phyloP scores from a whole-genome alignment of 495 filamentous ascomycete species.

The Daldinia concentrica region DNA sequence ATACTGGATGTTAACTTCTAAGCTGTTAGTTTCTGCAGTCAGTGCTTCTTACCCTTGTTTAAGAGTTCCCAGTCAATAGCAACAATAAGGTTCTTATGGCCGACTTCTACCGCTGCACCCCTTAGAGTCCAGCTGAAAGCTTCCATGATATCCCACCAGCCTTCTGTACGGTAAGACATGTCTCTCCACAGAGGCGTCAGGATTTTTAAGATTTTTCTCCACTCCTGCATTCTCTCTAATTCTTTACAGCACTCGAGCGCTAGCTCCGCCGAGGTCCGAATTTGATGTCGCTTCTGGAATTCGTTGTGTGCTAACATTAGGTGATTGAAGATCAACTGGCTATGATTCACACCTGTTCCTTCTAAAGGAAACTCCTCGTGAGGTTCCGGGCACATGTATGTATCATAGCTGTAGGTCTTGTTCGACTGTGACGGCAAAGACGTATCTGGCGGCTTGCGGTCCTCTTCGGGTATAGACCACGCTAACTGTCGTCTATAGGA shows the following conservation, averaged over 20 bases:
- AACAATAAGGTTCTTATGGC: conserved; percentile 72
- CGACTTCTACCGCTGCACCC: conserved; percentile 71
- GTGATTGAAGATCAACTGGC: conserved; percentile 65
- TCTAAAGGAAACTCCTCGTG: conserved; percentile 72
- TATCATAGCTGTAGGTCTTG: conserved; percentile 79
- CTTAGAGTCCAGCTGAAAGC: conserved; percentile 78
- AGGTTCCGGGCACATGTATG: conserved; percentile 82
- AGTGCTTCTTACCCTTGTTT: conserved; percentile 65
- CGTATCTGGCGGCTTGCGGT: conserved; percentile 71
- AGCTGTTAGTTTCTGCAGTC: conserved; percentile 19
- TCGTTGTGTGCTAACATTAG: conserved; percentile 69
- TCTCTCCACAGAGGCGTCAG: conserved; percentile 76
- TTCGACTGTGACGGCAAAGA: conserved; percentile 73
- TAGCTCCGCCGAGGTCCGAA: conserved; percentile 71
- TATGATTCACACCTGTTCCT: conserved; percentile 70
- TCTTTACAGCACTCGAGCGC: conserved; percentile 75
- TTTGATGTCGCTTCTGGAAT: conserved; percentile 70
- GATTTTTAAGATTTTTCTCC: conserved; percentile 71
- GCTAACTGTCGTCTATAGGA: conserved; percentile 69
- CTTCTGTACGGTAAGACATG: conserved; percentile 77
- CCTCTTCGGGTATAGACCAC: conserved; percentile 75
- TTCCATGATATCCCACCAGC: conserved; percentile 82
- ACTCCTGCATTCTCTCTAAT: conserved; percentile 68
- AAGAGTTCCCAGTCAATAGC: conserved; percentile 87
- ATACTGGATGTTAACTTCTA: conserved; percentile 22